Evolutionary conservation across 2,329 filamentous ascomycete species (phyloP), one percentile per base, ranked within the genome.

Genomic region (Fusarium udum): DNA sequence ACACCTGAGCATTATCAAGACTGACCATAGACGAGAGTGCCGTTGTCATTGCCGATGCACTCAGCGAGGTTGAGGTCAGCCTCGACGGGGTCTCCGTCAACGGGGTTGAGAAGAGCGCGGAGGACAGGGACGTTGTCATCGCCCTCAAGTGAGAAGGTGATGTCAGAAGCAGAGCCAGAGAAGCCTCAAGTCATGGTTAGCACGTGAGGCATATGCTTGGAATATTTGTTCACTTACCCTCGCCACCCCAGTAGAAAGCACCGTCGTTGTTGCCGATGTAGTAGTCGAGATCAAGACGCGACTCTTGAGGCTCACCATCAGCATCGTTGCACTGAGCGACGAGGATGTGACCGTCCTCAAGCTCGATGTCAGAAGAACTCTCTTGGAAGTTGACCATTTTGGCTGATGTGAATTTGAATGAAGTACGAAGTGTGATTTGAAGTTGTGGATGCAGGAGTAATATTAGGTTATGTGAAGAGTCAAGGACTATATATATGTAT

Each of bases 41-140:
- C 89, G 73, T 87, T 78, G 26, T 85, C 74, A 80, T 91, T 91
- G 66, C 80, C 79, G 61, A 91, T 83, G 66, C 86, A 82, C 84
- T 90, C 87, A 6, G 84, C 78, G 11, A 91, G 84, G 82, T 91
- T 90, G 72, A 91, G 71, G 73, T 91, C 84, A 42, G 83, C 79
- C 12, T 79, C 65, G 4, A 81, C 65, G 3, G 64, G 60, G 24
- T 88, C 81, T 43, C 87, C 87, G 0, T 87, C 81, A 3, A 78
- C 55, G 37, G 84, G 83, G 43, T 66, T 75, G 37, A 91, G 83
- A 0, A 52, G 66, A 42, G 88, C 88, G 24, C 88, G 87, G 51
- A 91, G 87, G 49, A 91, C 76, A 42, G 88, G 87, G 28, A 86
- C 83, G 4, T 77, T 71, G 26, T 82, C 86, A 31, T 81, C 86